Evolutionary conservation across 2,329 filamentous ascomycete species (phyloP), one percentile per base, ranked within the genome.

Genomic region (Acrodontium crateriforme): DNA sequence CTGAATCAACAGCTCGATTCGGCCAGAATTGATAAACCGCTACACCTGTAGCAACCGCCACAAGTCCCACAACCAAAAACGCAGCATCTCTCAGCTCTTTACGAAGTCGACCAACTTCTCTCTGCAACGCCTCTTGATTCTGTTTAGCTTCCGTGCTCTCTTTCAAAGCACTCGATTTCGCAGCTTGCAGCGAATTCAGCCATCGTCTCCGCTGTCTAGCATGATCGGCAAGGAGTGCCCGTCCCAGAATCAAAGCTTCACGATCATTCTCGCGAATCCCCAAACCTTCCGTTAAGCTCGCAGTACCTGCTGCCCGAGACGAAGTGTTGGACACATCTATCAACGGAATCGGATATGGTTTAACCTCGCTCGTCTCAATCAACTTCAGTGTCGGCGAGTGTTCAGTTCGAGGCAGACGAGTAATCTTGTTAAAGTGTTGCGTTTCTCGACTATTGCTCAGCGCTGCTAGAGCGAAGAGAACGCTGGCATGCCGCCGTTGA

Each of bases 371-470:
- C 6, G 38, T 39, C 23, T 49, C 31, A 33, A 50, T 49, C 19
- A 50, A 36, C 18, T 48, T 43, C 10, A 50, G 38, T 2, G 37
- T 28, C 1, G 47, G 47, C n/a, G 39, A 44, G 29, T 50, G 47
- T 28, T 49, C 46, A 27, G 40, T 35, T 15, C 45, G 41, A 5
- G 37, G 19, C 9, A 50, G 44, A 6, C 31, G 31, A 18, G 47
- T 42, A 22, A 47, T 24, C 26, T 46, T 48, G 38, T 41, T 44
- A 36, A 50, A 44, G 36, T 50, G 45, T 24, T 47, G 44, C 2
- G 46, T 50, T 18, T 50, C 47, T 14, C 45, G 43, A 29, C 36
- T 37, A 38, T 50, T 48, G 24, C 39, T 44, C 3, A 50, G 37
- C 13, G 40, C 37, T 20, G 29, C 25, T n/a, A 50, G 39, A 22